Conservation (phyloP, 495 filamentous ascomycete genomes). For the Chaetomium fimeti region DNA sequence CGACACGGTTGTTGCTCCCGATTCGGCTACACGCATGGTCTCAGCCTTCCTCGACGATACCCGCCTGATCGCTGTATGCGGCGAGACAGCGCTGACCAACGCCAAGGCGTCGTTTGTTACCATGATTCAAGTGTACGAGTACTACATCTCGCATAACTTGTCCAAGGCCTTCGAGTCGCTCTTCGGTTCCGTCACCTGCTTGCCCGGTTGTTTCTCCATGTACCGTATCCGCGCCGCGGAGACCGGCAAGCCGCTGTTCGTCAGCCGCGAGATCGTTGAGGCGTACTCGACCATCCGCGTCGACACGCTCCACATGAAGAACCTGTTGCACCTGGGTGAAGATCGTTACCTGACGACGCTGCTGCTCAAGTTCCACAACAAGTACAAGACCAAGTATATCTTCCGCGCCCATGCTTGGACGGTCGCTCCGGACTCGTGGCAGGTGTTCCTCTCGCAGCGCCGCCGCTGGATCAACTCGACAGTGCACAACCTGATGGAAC, state of each 20-base stretch:
- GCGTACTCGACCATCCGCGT: constrained; percentile 88
- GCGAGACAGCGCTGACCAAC: constrained; percentile 91
- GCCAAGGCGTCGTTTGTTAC: constrained; percentile 89
- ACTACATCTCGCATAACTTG: constrained; percentile 98
- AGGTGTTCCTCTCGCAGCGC: constrained; percentile 94
- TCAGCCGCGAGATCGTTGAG: constrained; percentile 85
- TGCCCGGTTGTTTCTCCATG: constrained; percentile 98
- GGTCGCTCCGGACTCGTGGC: constrained; percentile 89
- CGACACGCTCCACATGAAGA: constrained; percentile 99
- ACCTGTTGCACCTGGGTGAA: constrained; percentile 89
- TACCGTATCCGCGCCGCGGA: constrained; percentile 94
- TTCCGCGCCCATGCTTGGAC: constrained; percentile 92
- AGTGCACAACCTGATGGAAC: constrained; percentile 94
- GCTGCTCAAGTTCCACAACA: constrained; percentile 85
- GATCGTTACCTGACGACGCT: constrained; percentile 96
- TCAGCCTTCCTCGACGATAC: constrained; percentile 89
- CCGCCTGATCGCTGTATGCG: constrained; percentile 86
- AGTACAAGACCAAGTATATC: constrained; percentile 98
- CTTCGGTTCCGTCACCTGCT: constrained; percentile 95
- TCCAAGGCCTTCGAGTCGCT: constrained; percentile 98
- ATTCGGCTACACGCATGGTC: constrained; percentile 91
- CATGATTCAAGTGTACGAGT: constrained; percentile 99
- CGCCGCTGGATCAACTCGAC: constrained; percentile 99
- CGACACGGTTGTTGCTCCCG: constrained; percentile 88
- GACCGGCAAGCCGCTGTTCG: constrained; percentile 90